Conservation (phyloP, 805 yeast genomes). For the Debaryomyces castellii region DNA sequence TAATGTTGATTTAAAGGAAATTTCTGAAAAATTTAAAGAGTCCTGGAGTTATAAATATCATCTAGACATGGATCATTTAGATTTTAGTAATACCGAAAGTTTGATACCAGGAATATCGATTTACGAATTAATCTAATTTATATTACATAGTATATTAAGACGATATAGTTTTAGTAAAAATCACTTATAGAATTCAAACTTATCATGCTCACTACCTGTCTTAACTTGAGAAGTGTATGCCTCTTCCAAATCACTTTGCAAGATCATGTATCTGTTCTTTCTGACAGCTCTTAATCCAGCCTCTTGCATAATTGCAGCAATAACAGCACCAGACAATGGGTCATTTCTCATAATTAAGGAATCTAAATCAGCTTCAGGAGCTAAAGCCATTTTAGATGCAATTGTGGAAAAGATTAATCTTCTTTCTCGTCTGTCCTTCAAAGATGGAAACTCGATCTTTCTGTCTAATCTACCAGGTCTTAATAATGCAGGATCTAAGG, state of each 20-base stretch:
- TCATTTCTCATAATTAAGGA: conserved; percentile 93
- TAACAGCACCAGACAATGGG: conserved; percentile 94
- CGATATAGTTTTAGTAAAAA: conserved; percentile 1
- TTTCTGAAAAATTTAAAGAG: conserved; percentile 10
- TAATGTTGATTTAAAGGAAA: conserved; percentile 15
- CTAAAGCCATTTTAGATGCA: conserved; percentile 95
- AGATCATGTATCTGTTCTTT: conserved; percentile 93
- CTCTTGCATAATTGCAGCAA: conserved; percentile 99
- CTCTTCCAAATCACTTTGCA: conserved; percentile 95
- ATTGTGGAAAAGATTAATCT: conserved; percentile 93
- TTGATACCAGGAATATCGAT: conserved; percentile 64
- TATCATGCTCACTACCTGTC: conserved; percentile 91
- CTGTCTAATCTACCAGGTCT: conserved; percentile 99
- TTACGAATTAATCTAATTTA: conserved; percentile 37
- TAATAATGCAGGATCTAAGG: conserved; percentile 95
- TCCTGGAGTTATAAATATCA: conserved; percentile 45
- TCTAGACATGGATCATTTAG: conserved; percentile 75
- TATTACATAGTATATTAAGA: conserved; percentile 2
- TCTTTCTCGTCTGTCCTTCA: conserved; percentile 97
- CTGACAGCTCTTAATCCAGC: conserved; percentile 99
- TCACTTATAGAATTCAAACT: conserved; percentile 93
- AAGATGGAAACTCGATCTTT: conserved; percentile 94
- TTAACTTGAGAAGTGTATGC: conserved; percentile 97
- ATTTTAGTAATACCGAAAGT: conserved; percentile 44
- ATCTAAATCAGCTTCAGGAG: conserved; percentile 97